Conservation (phyloP, 345 rosid genomes). For the Gynandropsis gynandra region DNA sequence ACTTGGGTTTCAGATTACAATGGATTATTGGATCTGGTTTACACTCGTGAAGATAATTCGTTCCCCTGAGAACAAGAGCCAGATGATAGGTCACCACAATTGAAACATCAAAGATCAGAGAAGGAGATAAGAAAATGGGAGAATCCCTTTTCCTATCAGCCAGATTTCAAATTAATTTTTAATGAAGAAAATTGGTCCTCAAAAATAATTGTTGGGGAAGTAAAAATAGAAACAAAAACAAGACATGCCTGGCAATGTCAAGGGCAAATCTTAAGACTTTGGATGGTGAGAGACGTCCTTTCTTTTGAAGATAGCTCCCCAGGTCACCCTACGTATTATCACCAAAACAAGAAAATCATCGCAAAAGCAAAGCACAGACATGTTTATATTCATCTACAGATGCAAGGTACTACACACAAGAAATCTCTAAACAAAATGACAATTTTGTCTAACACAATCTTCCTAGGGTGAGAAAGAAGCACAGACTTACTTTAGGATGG, state of each 20-base stretch:
- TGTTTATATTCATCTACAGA: too few relatives aligned
- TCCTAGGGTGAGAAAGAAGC: too few relatives aligned
- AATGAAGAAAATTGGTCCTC: neutral
- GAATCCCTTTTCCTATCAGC: too few relatives aligned
- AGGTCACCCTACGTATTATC: conserved; percentile 69
- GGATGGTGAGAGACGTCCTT: conserved; percentile 81
- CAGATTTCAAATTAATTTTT: neutral
- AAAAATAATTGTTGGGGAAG: neutral
- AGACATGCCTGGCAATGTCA: conserved; percentile 74
- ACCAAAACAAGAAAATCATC: conserved; percentile 12
- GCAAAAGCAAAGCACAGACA: too few relatives aligned
- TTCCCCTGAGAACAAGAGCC: conserved; percentile 48
- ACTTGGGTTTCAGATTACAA: conserved; percentile 87
- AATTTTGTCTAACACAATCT: too few relatives aligned
- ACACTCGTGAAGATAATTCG: conserved; percentile 77
- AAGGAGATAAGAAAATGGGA: too few relatives aligned
- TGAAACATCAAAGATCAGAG: too few relatives aligned
- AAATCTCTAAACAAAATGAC: too few relatives aligned
- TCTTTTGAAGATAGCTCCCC: conserved; percentile 72
- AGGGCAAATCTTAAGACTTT: conserved; percentile 76
- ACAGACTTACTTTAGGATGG: conserved; percentile 59
- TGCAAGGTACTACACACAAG: too few relatives aligned
- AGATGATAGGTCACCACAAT: too few relatives aligned
- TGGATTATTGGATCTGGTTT: conserved; percentile 91
- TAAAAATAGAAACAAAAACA: neutral